Percentiles rank a stretch among this genome's conserved stretches.
phyloP scores from a whole-genome alignment of 371 early-diverging fungal species.

The Funneliformis caledonium region DNA sequence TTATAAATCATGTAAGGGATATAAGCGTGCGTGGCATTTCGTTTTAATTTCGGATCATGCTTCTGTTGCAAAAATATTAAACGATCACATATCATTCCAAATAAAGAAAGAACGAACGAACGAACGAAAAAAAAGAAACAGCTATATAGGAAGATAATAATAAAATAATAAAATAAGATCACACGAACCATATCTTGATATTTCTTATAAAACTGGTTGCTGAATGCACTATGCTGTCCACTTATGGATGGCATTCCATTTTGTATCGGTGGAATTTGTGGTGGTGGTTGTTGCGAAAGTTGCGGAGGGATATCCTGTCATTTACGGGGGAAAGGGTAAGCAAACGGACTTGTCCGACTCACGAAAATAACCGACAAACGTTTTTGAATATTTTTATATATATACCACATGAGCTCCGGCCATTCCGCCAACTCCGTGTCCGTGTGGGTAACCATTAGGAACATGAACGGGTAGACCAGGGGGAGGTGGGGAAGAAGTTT shows the following conservation, averaged over 20 bases:
- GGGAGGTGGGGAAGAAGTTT: constrained; percentile 1
- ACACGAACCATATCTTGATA: constrained; percentile 39
- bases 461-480: neutral
- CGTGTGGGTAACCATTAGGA: constrained; percentile 9
- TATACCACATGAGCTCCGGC: neutral
- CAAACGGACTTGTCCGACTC: too few relatives aligned
- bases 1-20: constrained; percentile 65
- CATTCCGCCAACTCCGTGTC: constrained; percentile 16
- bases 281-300: neutral
- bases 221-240: constrained; percentile 7
- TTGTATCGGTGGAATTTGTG: neutral
- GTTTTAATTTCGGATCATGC: constrained; percentile 58
- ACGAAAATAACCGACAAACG: too few relatives aligned
- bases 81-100: constrained; percentile 24
- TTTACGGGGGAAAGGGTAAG: too few relatives aligned
- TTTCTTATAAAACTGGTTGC: constrained; percentile 22
- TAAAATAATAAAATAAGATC: neutral
- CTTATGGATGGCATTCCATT: constrained; percentile 4
- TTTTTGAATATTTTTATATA: neutral
- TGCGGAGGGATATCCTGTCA: constrained; percentile 1
- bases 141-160: neutral
- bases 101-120: neutral
- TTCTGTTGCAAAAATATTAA: constrained; percentile 47
- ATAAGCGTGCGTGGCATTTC: constrained; percentile 64
- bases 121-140: neutral